Base-by-base conservation (phyloP, 2,329 filamentous ascomycete genomes). In the Dendryphion nanum region DNA sequence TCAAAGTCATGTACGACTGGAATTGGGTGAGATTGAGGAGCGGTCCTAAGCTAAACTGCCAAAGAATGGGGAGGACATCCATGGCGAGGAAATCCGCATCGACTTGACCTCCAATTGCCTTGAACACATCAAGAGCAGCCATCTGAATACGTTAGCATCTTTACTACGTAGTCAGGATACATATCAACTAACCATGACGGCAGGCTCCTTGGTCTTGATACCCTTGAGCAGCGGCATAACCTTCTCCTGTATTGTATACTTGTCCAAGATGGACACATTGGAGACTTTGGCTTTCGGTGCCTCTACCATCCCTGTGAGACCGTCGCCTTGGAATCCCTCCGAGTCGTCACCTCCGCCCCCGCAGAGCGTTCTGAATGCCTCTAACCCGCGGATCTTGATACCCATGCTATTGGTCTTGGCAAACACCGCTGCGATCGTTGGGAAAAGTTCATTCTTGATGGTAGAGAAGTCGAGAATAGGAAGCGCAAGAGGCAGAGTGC, bases 201-300 rank as follows among this genome's bases (percentile, higher is more conserved):
- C 90, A 0, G 93, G 93, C 63, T 98, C 93, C 61, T 95, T 97
- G 0, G 93, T 98, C 68, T 95, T 97, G 70, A 98, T 97, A 2
- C 77, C 89, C 57, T 87, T 89, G 44, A 98, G 76, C 4, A 97
- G 71, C 0, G 93, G 93, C 0, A 97, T 79, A 21, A 98, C 86
- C 71, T 96, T 97, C 62, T 98, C 93, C 63, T 98, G 93, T 70
- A 98, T 91, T 0, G 93, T 97, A 59, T 93, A 97, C 64, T 97
- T 97, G 70, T 98, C 93, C 18, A 98, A 73, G 3, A 91, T 90
- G 2, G 82, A 89, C 1, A 85, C 85, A 1, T 79, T 85, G 3
- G 77, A 78, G 2, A 76, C 71, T 58, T 83, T 83, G 41, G 79
- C 76, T 55, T 78, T 56, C 53, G 78, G 72, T 36, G 72, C 62